Evolutionary conservation across 177 flowering plant species (phyloP).

Genomic region (Vitis hybrid): DNA sequence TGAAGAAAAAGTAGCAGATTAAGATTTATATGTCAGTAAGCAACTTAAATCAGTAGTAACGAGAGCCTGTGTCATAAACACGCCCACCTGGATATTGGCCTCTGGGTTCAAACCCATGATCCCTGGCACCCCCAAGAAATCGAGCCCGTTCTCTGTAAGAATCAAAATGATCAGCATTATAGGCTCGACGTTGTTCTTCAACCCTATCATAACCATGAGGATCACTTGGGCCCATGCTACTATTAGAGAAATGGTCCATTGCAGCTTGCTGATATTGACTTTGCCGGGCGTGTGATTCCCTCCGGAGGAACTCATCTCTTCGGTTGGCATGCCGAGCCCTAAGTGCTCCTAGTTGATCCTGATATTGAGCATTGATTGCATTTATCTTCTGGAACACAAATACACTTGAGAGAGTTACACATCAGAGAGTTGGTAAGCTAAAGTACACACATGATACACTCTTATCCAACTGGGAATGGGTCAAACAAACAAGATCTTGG

Average conservation of each 20-base stretch:
- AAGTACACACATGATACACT: no score
- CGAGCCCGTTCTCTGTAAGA: constrained; percentile 51
- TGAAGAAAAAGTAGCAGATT: no score
- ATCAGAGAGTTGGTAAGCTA: no score
- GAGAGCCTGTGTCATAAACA: constrained; percentile 25
- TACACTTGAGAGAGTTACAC: no score
- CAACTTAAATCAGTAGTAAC: constrained; percentile 16
- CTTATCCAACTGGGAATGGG: no score
- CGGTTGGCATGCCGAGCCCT: constrained; percentile 53
- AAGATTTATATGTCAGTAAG: not conserved
- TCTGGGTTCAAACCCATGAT: constrained; percentile 27
- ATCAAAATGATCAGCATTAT: constrained; percentile 36
- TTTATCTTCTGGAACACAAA: constrained; percentile 51
- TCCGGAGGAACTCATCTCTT: constrained; percentile 65
- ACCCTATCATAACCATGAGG: constrained; percentile 40
- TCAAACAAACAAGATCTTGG: no score
- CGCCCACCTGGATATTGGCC: constrained; percentile 32
- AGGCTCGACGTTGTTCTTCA: constrained; percentile 35
- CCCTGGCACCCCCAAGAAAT: constrained; percentile 33
- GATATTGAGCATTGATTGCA: constrained; percentile 51
- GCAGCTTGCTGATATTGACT: constrained; percentile 60
- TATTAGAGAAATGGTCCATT: constrained; percentile 38
- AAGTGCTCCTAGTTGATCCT: constrained; percentile 56
- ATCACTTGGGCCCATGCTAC: constrained; percentile 32
- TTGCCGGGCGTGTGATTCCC: constrained; percentile 59